Conservation (phyloP, 1,139 yeast genomes). For the Sugiyamaella paludigena region DNA sequence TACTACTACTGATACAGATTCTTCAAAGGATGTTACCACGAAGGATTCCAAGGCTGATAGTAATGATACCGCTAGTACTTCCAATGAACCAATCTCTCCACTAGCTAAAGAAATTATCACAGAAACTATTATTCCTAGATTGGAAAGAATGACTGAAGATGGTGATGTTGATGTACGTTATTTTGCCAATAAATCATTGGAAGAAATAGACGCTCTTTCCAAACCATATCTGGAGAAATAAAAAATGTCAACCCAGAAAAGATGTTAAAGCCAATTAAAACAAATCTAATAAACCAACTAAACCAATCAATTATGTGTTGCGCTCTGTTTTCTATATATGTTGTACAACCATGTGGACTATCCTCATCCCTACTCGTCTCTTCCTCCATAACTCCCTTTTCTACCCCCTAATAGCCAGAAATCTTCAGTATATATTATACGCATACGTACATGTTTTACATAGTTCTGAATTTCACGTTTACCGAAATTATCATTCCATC, state of each 20-base stretch:
- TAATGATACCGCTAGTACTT: slow-evolving; percentile 16
- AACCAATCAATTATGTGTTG: too few relatives aligned
- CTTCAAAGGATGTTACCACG: slow-evolving; percentile 14
- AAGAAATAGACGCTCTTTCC: slow-evolving; percentile 30
- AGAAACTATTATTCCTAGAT: slow-evolving; percentile 57
- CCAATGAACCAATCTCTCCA: slow-evolving; percentile 2
- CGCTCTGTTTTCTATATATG: too few relatives aligned
- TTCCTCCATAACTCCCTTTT: too few relatives aligned
- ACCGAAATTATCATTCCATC: too few relatives aligned
- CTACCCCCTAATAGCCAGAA: too few relatives aligned
- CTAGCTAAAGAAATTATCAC: slow-evolving; percentile 46
- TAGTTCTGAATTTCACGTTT: too few relatives aligned
- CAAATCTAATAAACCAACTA: too few relatives aligned
- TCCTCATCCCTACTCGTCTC: too few relatives aligned
- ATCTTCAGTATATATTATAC: slow-evolving; percentile 4
- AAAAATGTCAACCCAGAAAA: not conserved
- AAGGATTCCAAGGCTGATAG: slow-evolving; percentile 9
- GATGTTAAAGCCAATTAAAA: too few relatives aligned
- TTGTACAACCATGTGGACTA: too few relatives aligned
- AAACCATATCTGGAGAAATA: slow-evolving; percentile 12
- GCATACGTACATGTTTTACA: slow-evolving; percentile 3
- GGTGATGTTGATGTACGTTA: slow-evolving; percentile 86
- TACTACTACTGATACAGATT: slow-evolving; percentile 9
- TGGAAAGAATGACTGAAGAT: slow-evolving; percentile 67
- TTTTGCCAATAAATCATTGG: slow-evolving; percentile 61